Percentiles rank a stretch among this genome's conserved stretches.
Evolutionary conservation across 441 rosid species (phyloP).

Genomic region (Erodium texanum): DNA sequence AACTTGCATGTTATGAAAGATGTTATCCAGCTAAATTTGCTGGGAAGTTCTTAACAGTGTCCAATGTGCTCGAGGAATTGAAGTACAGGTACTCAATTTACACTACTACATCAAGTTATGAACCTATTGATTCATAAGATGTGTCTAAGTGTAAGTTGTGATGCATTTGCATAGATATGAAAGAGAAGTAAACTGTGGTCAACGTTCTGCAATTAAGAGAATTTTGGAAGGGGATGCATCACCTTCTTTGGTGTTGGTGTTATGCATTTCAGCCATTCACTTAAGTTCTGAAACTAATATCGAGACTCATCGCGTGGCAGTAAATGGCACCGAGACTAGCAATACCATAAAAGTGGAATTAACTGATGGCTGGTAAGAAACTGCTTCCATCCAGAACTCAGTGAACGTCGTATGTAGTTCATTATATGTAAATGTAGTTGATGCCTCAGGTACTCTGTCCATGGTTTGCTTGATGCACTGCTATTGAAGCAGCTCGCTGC

Average conservation of each 20-base stretch:
- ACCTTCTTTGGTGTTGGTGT: conserved; percentile 63
- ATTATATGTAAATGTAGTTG: conserved; percentile 19
- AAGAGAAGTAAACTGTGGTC: conserved; percentile 87
- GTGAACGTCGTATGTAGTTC: conserved; percentile 12
- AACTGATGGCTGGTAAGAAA: conserved; percentile 70
- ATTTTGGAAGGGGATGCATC: conserved; percentile 79
- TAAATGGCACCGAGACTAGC: conserved; percentile 31
- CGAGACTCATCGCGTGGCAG: conserved; percentile 25
- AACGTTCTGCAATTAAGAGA: conserved; percentile 80
- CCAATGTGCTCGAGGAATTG: conserved; percentile 73
- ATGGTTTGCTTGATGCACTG: conserved; percentile 59
- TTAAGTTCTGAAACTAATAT: conserved; percentile 23
- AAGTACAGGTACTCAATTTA: conserved; percentile 52
- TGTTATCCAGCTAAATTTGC: conserved; percentile 34
- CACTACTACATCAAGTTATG: conserved; percentile 14
- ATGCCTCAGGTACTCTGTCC: conserved; percentile 64
- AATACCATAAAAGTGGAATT: conserved; percentile 56
- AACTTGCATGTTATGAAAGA: conserved; percentile 71
- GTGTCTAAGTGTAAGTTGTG: neutral
- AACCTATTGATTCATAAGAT: conserved; percentile 10
- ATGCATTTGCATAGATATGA: conserved; percentile 52
- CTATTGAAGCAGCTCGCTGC: conserved; percentile 54
- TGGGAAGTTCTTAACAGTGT: conserved; percentile 51
- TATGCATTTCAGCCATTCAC: conserved; percentile 63
- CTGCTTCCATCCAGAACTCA: conserved; percentile 7